Percentiles rank a stretch among this genome's conserved stretches.
These are phyloP conservation scores for Tagetes erecta DNA, from an alignment of 129 eudicot species.

Conservation along the genomic window DNA sequence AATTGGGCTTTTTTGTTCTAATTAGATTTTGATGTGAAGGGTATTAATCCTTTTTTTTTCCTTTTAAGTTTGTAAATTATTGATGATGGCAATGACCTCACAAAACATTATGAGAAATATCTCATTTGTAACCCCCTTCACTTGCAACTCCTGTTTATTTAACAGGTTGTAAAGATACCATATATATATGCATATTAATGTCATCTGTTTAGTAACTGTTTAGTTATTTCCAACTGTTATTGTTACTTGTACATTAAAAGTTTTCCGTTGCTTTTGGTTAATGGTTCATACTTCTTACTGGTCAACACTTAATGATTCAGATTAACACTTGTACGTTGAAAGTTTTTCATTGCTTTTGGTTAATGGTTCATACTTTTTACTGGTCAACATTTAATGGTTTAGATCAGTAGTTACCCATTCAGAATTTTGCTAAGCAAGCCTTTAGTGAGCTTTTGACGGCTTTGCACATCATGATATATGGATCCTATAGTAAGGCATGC, in stretches of 20 bases:
- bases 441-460: background rate
- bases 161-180: constrained; percentile 57
- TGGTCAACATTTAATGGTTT: too few relatives aligned
- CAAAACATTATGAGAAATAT: constrained; percentile 30
- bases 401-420: too few relatives aligned
- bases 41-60: constrained; percentile 33
- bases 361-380: background rate
- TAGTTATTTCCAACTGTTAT: constrained; percentile 15
- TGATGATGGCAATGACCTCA: constrained; percentile 45
- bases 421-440: too few relatives aligned
- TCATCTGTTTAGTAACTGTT: constrained; percentile 27
- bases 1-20: constrained; percentile 40
- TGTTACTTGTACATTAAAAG: background rate
- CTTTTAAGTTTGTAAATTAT: constrained; percentile 50
- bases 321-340: background rate
- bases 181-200: constrained; percentile 37
- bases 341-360: background rate
- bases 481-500: background rate
- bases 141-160: constrained; percentile 44
- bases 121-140: constrained; percentile 49
- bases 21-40: constrained; percentile 50
- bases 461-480: background rate
- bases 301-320: too few relatives aligned
- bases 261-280: background rate
- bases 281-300: too few relatives aligned